A percentile compares a stretch with the other conserved stretches of the same genome.
Conservation (phyloP, 805 yeast species). For the Candida sanyiensis region DNA sequence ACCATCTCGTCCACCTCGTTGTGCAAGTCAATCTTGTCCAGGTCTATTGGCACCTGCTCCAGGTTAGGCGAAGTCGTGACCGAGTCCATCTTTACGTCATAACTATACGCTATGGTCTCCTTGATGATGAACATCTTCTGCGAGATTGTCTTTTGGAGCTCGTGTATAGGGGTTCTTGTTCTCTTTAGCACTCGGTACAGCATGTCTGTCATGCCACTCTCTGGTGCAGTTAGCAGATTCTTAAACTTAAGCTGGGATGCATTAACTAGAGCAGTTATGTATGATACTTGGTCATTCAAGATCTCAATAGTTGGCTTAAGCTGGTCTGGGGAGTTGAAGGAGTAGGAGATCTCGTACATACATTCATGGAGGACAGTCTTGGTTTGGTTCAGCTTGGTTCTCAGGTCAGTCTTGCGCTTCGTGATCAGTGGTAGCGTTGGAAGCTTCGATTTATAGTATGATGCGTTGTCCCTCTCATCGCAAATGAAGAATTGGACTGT, state of each 20-base stretch:
- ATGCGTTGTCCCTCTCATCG: slow-evolving; percentile 14
- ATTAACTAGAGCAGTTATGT: slow-evolving; percentile 38
- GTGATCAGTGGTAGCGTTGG: slow-evolving; percentile 29
- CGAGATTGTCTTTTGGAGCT: slow-evolving; percentile 31
- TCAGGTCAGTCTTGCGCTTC: slow-evolving; percentile 29
- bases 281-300: slow-evolving; percentile 29
- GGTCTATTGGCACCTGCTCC: slow-evolving; percentile 18
- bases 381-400: slow-evolving; percentile 31
- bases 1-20: slow-evolving; percentile 22
- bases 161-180: slow-evolving; percentile 28
- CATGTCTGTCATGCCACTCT: slow-evolving; percentile 27
- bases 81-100: slow-evolving; percentile 31
- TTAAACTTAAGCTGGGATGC: slow-evolving; percentile 43
- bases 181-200: slow-evolving; percentile 28
- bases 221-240: slow-evolving; percentile 22
- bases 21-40: slow-evolving; percentile 24
- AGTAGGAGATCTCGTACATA: slow-evolving; percentile 43
- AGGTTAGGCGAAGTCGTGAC: slow-evolving; percentile 9
- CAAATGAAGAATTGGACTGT: slow-evolving; percentile 36
- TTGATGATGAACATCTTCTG: slow-evolving; percentile 30
- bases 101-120: slow-evolving; percentile 31
- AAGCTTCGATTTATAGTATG: slow-evolving; percentile 20
- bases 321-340: slow-evolving; percentile 40
- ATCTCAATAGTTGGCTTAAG: slow-evolving; percentile 31
- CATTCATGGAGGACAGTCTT: slow-evolving; percentile 40